Conservation (phyloP, 768 basidiomycete species). For the Boletus rufocinnamomeus region DNA sequence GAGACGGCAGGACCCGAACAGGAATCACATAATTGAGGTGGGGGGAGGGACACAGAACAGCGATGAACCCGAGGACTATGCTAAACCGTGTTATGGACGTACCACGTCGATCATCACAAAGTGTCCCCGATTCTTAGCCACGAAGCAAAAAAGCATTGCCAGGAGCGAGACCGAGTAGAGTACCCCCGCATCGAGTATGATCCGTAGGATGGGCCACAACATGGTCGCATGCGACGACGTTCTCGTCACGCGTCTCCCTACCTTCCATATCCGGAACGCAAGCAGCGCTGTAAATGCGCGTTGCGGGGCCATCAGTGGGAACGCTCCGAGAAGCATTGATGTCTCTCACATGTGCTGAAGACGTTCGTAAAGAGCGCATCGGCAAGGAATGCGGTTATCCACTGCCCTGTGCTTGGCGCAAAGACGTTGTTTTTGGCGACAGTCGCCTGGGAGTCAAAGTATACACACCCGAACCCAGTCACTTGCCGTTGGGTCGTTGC, state of each 20-base stretch:
- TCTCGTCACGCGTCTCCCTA: constrained; percentile 12
- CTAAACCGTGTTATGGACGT: background rate
- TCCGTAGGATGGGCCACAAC: constrained; percentile 20
- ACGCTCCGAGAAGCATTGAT: background rate
- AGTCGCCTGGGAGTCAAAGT: constrained; percentile 15
- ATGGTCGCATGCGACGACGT: constrained; percentile 6
- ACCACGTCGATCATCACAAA: constrained; percentile 29
- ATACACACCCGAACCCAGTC: constrained; percentile 20
- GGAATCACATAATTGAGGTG: no score
- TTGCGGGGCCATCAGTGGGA: background rate
- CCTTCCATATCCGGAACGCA: constrained; percentile 29
- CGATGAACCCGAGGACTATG: background rate
- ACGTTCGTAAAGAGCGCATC: constrained; percentile 26
- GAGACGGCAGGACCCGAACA: no score
- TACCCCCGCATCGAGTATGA: constrained; percentile 28
- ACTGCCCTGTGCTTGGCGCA: constrained; percentile 15
- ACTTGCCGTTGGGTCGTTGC: background rate
- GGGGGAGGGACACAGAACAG: background rate
- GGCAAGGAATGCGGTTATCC: constrained; percentile 27
- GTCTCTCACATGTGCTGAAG: constrained; percentile 19
- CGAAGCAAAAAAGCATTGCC: constrained; percentile 26
- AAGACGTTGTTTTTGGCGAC: constrained; percentile 18
- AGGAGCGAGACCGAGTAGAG: constrained; percentile 28
- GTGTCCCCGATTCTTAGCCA: constrained; percentile 20
- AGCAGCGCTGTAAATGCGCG: constrained; percentile 18